Base-by-base conservation (phyloP, 108 stramenopile species). In the Skeletonema potamos region DNA sequence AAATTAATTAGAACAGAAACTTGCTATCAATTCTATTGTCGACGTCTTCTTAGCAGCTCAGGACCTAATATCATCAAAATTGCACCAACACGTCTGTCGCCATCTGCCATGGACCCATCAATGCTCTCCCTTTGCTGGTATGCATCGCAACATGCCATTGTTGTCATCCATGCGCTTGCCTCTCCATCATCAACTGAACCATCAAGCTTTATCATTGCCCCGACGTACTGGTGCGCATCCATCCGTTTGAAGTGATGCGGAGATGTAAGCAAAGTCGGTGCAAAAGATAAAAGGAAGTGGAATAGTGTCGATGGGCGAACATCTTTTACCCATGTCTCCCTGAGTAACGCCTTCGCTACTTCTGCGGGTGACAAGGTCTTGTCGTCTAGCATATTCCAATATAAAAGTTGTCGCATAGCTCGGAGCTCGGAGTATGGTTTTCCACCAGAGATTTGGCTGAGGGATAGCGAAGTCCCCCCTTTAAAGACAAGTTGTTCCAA, bases 121-220 rank as follows among this genome's bases (percentile, higher is more conserved):
- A 83, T 66, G 60, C 84, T 86, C 66, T 87, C 90, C 29, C 93
- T 83, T 71, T 95, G 93, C 54, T 87, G 85, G 66, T 91, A 95
- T n/a, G 89, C 77, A 77, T 95, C 93, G 56, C 93, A 95, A 68
- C 91, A 91, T 17, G 86, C 84, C 87, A 91, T 87, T 30, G 84
- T 87, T 24, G 84, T 87, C 88, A 95, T 89, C 93, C 93, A 95
- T n/a, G 89, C 88, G 54, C 79, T 84, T 12, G 88, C 88, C 73
- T 95, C 93, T 3, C 91, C 91, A 62, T 92, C 91, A 36, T 92
- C 91, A 37, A 89, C 79, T 13, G 82, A 81, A n/a, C 90, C 93
- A 73, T 92, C 84, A 27, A 87, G 67, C 29, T 83, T 72, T 0
- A 92, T 87, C n/a, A 85, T 59, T n/a, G 79, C 81, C 28, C 66